Conservation (phyloP, 2,329 filamentous ascomycete genomes). For the Corniculantispora saksenae region DNA sequence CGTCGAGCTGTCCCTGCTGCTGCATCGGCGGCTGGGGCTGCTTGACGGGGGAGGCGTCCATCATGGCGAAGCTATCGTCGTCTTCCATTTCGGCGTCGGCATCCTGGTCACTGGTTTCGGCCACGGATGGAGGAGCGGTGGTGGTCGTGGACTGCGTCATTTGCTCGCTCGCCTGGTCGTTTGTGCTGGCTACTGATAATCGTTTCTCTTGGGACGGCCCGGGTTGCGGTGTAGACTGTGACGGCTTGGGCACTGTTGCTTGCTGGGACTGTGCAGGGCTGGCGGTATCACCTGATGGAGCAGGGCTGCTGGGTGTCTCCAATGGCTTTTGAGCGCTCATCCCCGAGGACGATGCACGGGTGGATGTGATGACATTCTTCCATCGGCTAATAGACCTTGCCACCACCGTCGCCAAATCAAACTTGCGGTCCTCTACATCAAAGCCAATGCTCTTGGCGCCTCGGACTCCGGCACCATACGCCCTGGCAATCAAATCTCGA, state of each 20-base stretch:
- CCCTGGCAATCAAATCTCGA: constrained; percentile 46
- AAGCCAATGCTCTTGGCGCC: constrained; percentile 46
- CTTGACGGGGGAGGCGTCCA: constrained; percentile 44
- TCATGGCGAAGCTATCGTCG: constrained; percentile 55
- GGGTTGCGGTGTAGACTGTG: constrained; percentile 23
- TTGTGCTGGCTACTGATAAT: constrained; percentile 38
- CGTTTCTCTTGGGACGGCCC: constrained; percentile 29
- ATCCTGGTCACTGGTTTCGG: constrained; percentile 47
- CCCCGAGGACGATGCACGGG: constrained; percentile 44
- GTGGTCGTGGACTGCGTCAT: constrained; percentile 34
- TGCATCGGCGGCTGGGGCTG: constrained; percentile 39
- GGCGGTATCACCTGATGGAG: constrained; percentile 8
- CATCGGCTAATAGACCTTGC: constrained; percentile 60
- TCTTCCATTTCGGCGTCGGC: constrained; percentile 56
- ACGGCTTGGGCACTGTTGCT: constrained; percentile 24
- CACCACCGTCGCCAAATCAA: constrained; percentile 54
- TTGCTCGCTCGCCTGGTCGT: constrained; percentile 36
- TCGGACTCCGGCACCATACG: constrained; percentile 48
- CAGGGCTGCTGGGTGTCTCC: constrained; percentile 34
- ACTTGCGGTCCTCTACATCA: constrained; percentile 50
- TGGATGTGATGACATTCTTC: constrained; percentile 60
- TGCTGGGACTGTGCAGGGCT: constrained; percentile 26
- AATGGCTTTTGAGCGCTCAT: constrained; percentile 54
- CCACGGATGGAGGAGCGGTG: constrained; percentile 41
- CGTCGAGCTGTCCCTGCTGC: constrained; percentile 44